Evolutionary conservation across 225 moss, liverwort and hornwort species (phyloP).

Genomic region (Takakia lepidozioides): DNA sequence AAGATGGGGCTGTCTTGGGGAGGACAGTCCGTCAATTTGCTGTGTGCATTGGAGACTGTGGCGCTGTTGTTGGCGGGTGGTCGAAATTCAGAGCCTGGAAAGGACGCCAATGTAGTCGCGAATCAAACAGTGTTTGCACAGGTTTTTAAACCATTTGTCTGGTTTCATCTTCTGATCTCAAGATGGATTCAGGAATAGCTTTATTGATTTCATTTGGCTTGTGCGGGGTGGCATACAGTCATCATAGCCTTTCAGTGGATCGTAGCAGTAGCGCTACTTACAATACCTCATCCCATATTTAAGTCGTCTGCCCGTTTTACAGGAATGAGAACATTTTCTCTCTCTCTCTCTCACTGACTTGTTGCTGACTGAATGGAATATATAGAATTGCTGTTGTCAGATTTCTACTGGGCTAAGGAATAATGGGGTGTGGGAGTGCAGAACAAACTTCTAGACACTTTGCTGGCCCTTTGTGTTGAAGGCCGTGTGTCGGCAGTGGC

Average conservation of each 20-base stretch:
- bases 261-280: no score
- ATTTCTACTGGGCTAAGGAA: neutral
- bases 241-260: no score
- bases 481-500: slow-evolving; percentile 84
- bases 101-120: slow-evolving; percentile 74
- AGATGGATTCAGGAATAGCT: no score
- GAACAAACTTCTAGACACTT: slow-evolving; percentile 84
- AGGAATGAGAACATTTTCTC: neutral
- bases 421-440: slow-evolving; percentile 12
- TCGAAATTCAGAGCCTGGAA: slow-evolving; percentile 62
- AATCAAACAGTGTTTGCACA: slow-evolving; percentile 91
- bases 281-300: no score
- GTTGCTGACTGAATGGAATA: no score
- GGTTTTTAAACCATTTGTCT: no score
- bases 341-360: no score
- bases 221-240: no score
- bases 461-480: slow-evolving; percentile 81
- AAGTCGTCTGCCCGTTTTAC: no score
- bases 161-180: no score
- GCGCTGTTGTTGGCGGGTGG: slow-evolving; percentile 80
- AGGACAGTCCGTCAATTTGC: slow-evolving; percentile 85
- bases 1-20: slow-evolving; percentile 11
- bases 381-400: neutral
- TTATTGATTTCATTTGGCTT: no score
- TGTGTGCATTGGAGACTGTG: slow-evolving; percentile 91